These are phyloP conservation scores for Macadamia tetraphylla DNA, from an alignment of 164 flowering plant species.

Conservation along the genomic window DNA sequence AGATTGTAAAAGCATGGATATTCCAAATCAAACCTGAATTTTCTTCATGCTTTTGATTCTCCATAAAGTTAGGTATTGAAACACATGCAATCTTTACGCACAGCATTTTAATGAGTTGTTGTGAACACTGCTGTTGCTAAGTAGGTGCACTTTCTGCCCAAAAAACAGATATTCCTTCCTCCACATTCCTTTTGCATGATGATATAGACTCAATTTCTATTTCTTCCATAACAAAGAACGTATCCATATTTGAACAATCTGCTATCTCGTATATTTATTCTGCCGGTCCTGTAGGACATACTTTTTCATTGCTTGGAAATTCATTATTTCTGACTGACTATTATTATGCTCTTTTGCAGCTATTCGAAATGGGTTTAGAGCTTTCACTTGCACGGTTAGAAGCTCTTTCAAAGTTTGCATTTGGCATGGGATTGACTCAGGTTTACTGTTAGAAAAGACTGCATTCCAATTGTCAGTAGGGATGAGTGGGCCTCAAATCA, in stretches of 20 bases:
- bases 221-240: background rate
- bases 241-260: background rate
- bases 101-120: no score
- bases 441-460: conserved; percentile 28
- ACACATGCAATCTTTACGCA: no score
- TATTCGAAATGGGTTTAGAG: conserved; percentile 99
- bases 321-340: conserved; percentile 3
- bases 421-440: conserved; percentile 97
- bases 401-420: conserved; percentile 97
- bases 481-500: background rate
- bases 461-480: background rate
- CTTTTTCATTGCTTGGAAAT: background rate
- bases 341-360: conserved; percentile 36
- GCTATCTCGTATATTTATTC: background rate
- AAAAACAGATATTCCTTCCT: no score
- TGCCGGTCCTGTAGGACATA: background rate
- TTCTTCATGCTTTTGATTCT: no score
- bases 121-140: no score
- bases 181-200: no score
- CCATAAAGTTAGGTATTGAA: no score
- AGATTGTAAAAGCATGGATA: background rate
- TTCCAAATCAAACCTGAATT: no score
- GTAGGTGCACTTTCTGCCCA: no score
- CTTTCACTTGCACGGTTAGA: conserved; percentile 89
- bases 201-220: background rate